Base-by-base conservation (phyloP, 805 yeast species). In the Candida maris region DNA sequence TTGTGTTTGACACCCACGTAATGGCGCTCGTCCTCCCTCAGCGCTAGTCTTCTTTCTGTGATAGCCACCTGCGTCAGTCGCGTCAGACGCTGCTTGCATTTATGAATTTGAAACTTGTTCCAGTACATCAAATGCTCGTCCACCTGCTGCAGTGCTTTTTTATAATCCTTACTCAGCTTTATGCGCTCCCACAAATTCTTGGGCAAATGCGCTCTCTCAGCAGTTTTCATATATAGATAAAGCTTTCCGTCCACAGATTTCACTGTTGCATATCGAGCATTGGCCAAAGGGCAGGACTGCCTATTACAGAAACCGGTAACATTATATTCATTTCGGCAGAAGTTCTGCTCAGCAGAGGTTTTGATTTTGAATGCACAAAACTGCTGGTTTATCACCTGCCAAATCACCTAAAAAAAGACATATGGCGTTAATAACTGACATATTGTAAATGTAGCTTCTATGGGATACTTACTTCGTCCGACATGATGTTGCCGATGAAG, bases 131-230 rank as follows among this genome's bases (percentile, higher is more conserved):
- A 70, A 50, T 87, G 85, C 41, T 80, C 81, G 61, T 91, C 97
- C 38, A 93, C 76, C 62, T 93, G 99, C 45, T 75, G 73, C 54
- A 93, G 70, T 1, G 97, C 97, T 59, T 77, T 84, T 35, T 81
- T 73, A 61, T 88, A 93, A 62, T 93, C 89, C 63, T 86, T 88
- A 31, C 93, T 84, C 42, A 93, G 71, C 61, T 81, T 84, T 56
- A 93, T 83, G 54, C 97, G 76, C 65, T 93, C 97, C 99, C 99
- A 93, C 59, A 86, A 68, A 52, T 84, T 83, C 29, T 85, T 78
- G 10, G 99, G 99, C 45, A 88, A 85, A 59, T 93, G 97, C 15
- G 95, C 94, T 65, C 99, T 79, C 67, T 93, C 99, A 1, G 94
- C 95, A 1, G 97, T 93, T 61, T 93, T 93, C 87, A 93, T 93